Percentiles rank a stretch among this genome's conserved stretches.
phyloP scores from a whole-genome alignment of 495 filamentous ascomycete species.

The Annulohypoxylon nitens region DNA sequence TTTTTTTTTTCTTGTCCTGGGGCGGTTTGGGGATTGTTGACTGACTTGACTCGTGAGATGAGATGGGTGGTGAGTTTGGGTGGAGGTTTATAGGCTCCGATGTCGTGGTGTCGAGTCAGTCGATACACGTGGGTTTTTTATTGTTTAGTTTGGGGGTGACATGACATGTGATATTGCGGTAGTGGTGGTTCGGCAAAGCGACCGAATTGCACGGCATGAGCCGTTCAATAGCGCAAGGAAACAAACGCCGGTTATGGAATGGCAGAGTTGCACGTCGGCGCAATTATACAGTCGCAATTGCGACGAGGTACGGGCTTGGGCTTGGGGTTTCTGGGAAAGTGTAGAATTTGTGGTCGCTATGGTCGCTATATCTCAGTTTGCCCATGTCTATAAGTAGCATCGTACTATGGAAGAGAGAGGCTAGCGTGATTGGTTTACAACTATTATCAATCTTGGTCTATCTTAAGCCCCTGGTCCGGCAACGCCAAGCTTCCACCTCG shows the following conservation, averaged over 20 bases:
- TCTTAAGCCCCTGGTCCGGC: background rate
- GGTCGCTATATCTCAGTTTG: background rate
- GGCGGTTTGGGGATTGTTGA: no score
- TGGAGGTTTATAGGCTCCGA: background rate
- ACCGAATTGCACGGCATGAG: background rate
- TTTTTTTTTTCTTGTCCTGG: background rate
- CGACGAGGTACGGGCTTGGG: background rate
- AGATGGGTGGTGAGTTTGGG: background rate
- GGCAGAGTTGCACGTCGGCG: conserved; percentile 3
- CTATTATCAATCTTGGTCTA: background rate
- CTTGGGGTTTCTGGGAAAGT: background rate
- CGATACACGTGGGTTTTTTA: conserved; percentile 3
- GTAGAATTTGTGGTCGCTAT: background rate
- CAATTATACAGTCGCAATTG: background rate
- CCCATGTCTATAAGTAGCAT: conserved; percentile 6
- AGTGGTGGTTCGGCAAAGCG: background rate
- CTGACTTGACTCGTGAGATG: background rate
- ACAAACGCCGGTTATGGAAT: background rate
- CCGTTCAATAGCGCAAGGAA: background rate
- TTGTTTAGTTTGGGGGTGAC: background rate
- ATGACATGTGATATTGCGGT: background rate
- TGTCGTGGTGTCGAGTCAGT: conserved; percentile 8
- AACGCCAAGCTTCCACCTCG: background rate
- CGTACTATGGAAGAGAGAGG: background rate
- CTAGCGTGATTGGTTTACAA: background rate